Conservation (phyloP, 192 early-diverging fungal species). For the Phlyctochytrium planicorne region DNA sequence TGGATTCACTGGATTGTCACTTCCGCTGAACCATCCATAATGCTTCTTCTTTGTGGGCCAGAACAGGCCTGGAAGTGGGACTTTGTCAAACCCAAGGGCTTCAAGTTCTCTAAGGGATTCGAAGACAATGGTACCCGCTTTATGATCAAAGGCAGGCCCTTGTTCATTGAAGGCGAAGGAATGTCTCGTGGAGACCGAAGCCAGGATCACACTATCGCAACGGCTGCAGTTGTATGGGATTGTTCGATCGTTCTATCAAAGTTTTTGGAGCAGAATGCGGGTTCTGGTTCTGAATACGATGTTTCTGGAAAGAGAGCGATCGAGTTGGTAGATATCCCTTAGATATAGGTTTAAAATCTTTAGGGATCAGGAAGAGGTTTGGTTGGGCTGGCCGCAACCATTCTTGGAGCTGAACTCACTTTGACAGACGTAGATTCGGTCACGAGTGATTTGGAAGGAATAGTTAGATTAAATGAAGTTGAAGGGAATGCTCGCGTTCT, state of each 20-base stretch:
- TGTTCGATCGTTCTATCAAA: background rate
- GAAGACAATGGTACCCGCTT: background rate
- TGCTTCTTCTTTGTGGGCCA: background rate
- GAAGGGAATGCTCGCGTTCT: background rate
- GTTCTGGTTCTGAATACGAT: constrained; percentile 7
- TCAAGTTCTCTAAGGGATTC: background rate
- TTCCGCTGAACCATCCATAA: background rate
- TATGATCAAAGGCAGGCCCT: background rate
- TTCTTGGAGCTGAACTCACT: background rate
- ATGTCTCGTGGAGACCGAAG: background rate
- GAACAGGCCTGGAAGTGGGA: background rate
- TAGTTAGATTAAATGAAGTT: background rate
- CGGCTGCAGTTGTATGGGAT: background rate
- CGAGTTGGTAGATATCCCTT: too few species aligned
- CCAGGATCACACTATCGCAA: background rate
- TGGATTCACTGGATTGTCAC: too few species aligned
- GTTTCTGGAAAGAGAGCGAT: background rate
- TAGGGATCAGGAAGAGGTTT: background rate
- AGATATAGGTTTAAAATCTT: too few species aligned
- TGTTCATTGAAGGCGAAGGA: background rate
- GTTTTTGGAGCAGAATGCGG: background rate
- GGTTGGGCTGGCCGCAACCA: background rate
- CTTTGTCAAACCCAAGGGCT: background rate
- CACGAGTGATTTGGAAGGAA: background rate
- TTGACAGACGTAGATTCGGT: background rate